Evolutionary conservation across 2,329 filamentous ascomycete genomes (phyloP), one percentile per base, ranked within the genome.

Genomic region (Pseudogymnoascus sp.): DNA sequence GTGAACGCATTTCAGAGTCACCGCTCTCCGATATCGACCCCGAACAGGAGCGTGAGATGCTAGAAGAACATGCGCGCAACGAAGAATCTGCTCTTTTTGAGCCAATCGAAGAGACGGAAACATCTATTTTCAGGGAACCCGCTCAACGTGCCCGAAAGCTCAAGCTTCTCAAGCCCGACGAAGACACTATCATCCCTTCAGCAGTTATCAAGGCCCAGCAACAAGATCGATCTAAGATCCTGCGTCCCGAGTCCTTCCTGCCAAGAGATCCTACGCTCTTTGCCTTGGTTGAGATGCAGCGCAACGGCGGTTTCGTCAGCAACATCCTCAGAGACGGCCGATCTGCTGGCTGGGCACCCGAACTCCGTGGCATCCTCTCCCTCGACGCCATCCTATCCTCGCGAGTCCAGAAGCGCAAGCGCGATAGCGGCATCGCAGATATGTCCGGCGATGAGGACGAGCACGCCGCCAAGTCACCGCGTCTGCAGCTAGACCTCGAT

Each of bases 351-450:
- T 97, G 92, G 93, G 93, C 93, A 3, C 93, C 93, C 0, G 95
- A 99, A 76, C 82, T 99, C 18, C 88, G 91, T 65, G 91, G 89
- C n/a, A 86, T 99, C 70, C 80, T 97, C n/a, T 96, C 92, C 1
- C 80, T 97, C 43, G 91, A 96, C 67, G 83, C 90, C 12, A 83
- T 96, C 14, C 87, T 88, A 65, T 86, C 86, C 63, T 83, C 88
- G 43, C 88, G 87, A 64, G 91, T 96, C 65, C 82, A 93, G 63
- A 99, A 97, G 83, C 86, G 95, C 64, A 99, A 99, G 82, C 88
- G 95, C 28, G 92, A 96, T 71, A 92, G 88, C 70, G 92, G 90
- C 23, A 85, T 95, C 67, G 90, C 89, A 49, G 91, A 93, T 71
- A 83, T 95, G 66, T 90, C 88, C 21, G 84, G 82, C 66, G 82